Percentiles rank a stretch among this genome's conserved stretches.
These are phyloP conservation scores for Penicillium subrubescens DNA, from an alignment of 495 filamentous ascomycete genomes.

Conservation along the genomic window DNA sequence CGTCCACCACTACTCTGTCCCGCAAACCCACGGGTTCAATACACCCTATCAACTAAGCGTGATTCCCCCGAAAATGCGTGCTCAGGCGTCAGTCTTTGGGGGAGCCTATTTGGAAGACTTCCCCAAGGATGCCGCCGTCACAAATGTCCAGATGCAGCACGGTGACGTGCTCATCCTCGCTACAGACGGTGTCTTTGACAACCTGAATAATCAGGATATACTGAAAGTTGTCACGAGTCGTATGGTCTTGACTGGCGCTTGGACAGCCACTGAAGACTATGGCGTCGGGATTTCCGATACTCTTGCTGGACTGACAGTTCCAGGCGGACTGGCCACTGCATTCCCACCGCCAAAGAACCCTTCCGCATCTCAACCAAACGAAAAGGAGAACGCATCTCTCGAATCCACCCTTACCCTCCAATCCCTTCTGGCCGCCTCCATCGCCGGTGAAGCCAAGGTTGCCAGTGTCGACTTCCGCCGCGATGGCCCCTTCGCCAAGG, in stretches of 20 bases:
- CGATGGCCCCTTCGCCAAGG: constrained; percentile 92
- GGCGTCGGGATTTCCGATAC: constrained; percentile 59
- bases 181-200: constrained; percentile 96
- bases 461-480: constrained; percentile 75
- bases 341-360: constrained; percentile 25
- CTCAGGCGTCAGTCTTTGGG: constrained; percentile 76
- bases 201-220: constrained; percentile 86
- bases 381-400: neutral
- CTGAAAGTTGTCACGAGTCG: constrained; percentile 73
- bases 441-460: constrained; percentile 77
- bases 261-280: constrained; percentile 57
- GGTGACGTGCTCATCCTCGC: constrained; percentile 91
- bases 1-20: constrained; percentile 76
- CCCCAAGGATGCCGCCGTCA: constrained; percentile 81
- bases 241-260: constrained; percentile 75
- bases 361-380: constrained; percentile 11
- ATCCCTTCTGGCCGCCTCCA: constrained; percentile 72
- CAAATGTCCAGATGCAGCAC: constrained; percentile 73
- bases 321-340: constrained; percentile 38
- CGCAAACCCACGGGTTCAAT: constrained; percentile 97
- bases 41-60: constrained; percentile 93
- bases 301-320: constrained; percentile 53
- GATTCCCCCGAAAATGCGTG: constrained; percentile 75
- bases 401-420: constrained; percentile 56
- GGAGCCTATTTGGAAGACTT: constrained; percentile 77